Evolutionary conservation across 352 stramenopile species (phyloP).

Genomic region (Pythium utonaiense): DNA sequence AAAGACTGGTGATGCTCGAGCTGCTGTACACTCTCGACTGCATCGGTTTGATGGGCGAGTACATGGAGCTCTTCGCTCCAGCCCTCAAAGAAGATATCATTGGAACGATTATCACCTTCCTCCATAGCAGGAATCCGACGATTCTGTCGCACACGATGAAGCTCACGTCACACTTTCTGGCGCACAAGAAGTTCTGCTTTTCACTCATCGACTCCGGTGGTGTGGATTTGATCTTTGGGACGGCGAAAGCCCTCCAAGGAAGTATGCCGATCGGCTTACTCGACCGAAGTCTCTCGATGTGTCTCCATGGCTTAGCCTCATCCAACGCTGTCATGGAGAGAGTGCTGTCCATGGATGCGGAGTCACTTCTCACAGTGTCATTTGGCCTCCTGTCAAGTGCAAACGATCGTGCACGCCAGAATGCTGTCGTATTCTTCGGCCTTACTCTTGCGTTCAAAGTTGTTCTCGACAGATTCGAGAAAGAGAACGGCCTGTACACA

Average conservation of each 20-base stretch:
- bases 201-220: slow-evolving; percentile 72
- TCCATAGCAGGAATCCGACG: slow-evolving; percentile 79
- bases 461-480: slow-evolving; percentile 84
- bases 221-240: slow-evolving; percentile 65
- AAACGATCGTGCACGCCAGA: slow-evolving; percentile 77
- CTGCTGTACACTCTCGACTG: slow-evolving; percentile 81
- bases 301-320: slow-evolving; percentile 78
- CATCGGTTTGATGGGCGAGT: slow-evolving; percentile 80
- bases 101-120: slow-evolving; percentile 76
- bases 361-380: slow-evolving; percentile 57
- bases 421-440: slow-evolving; percentile 82
- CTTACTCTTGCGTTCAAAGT: slow-evolving; percentile 76
- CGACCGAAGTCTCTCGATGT: slow-evolving; percentile 82
- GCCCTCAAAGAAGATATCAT: slow-evolving; percentile 83
- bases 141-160: slow-evolving; percentile 82
- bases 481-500: slow-evolving; percentile 79
- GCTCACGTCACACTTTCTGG: slow-evolving; percentile 80
- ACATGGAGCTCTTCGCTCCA: slow-evolving; percentile 79
- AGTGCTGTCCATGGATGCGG: slow-evolving; percentile 49
- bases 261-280: slow-evolving; percentile 54
- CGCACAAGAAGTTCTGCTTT: slow-evolving; percentile 83
- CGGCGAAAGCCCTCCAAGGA: slow-evolving; percentile 53
- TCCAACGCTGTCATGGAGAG: slow-evolving; percentile 76
- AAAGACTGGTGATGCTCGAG: slow-evolving; percentile 77
- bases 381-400: slow-evolving; percentile 68